Evolutionary conservation across 768 basidiomycete genomes (phyloP).

Genomic region (Leucosporidium creatinivorum): DNA sequence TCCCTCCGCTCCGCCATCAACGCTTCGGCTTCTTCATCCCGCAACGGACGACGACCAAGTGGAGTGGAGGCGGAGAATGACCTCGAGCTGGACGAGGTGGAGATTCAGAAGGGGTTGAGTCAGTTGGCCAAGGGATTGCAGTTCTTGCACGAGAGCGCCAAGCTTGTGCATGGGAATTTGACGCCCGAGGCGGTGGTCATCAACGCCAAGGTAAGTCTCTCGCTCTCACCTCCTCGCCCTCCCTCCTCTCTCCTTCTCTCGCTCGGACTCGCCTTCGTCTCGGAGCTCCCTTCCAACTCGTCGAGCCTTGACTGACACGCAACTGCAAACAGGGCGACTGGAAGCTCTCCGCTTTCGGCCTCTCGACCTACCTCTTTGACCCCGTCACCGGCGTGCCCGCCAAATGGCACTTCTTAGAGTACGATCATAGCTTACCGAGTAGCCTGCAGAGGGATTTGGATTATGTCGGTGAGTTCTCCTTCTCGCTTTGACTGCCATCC

Average conservation of each 20-base stretch:
- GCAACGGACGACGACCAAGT: background rate
- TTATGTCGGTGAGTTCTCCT: conserved; percentile 57
- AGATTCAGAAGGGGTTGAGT: conserved; percentile 93
- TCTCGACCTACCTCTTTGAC: conserved; percentile 67
- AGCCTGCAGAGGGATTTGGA: conserved; percentile 89
- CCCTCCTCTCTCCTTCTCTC: background rate
- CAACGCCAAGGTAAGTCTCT: conserved; percentile 61
- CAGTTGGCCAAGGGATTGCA: conserved; percentile 54
- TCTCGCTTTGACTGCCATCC: background rate
- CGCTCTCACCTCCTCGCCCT: background rate
- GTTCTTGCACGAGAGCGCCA: conserved; percentile 87
- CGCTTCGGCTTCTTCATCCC: conserved; percentile 47
- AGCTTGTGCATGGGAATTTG: conserved; percentile 84
- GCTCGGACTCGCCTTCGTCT: background rate
- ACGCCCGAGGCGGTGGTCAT: conserved; percentile 80
- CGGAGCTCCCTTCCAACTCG: background rate
- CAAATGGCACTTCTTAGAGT: conserved; percentile 83
- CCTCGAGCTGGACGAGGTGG: conserved; percentile 88
- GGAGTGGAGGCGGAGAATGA: conserved; percentile 46
- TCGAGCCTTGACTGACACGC: background rate
- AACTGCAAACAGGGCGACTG: conserved; percentile 75
- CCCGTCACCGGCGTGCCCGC: conserved; percentile 60
- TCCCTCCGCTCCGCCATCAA: conserved; percentile 71
- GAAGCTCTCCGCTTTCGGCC: conserved; percentile 86
- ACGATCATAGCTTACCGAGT: conserved; percentile 67